phyloP scores from a whole-genome alignment of 441 rosid species.

The Syzygium syzygioides region DNA sequence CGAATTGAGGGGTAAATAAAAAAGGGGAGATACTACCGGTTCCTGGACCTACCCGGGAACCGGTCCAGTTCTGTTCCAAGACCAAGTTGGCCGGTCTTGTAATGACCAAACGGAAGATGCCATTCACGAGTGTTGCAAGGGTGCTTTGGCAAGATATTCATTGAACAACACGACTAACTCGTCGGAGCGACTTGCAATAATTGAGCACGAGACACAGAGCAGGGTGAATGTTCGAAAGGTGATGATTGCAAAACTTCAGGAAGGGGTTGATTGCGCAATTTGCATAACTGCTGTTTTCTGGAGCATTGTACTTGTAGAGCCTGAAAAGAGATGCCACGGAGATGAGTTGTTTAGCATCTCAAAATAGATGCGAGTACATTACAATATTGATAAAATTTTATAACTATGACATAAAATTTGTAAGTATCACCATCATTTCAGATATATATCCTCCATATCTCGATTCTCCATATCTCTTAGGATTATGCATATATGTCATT shows the following conservation, averaged over 20 bases:
- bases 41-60: too few species aligned
- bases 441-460: neutral
- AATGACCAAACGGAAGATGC: neutral
- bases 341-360: neutral
- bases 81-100: neutral
- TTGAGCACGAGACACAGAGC: neutral
- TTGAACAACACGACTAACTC: neutral
- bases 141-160: neutral
- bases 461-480: neutral
- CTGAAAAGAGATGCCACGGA: neutral
- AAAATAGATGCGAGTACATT: neutral
- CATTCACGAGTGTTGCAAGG: neutral
- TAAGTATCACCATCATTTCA: neutral
- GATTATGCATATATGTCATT: too few species aligned
- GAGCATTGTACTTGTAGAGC: neutral
- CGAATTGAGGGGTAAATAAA: neutral
- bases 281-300: neutral
- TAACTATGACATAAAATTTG: neutral
- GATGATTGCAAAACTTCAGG: neutral
- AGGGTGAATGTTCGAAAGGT: neutral
- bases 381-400: neutral
- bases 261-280: neutral
- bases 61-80: too few species aligned
- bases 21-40: too few species aligned
- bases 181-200: neutral